phyloP scores from a whole-genome alignment of 1,284 basidiomycete species.

The Cerrena zonata region DNA sequence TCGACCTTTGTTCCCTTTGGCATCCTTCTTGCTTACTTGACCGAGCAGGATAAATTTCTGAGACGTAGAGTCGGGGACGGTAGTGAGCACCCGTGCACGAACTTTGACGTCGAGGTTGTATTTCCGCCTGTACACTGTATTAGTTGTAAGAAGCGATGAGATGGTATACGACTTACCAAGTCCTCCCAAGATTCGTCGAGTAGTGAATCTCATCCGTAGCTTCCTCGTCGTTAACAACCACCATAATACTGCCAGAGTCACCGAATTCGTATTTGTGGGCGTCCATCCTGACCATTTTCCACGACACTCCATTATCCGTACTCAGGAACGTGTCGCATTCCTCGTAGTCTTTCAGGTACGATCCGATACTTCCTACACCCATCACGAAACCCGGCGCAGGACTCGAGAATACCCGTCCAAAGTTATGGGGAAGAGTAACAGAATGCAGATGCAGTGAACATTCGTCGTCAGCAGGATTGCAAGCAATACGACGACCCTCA shows the following conservation, averaged over 20 bases:
- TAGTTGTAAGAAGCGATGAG: not conserved
- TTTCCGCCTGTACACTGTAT: slow-evolving; percentile 48
- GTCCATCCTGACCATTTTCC: slow-evolving; percentile 72
- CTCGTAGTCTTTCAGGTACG: slow-evolving; percentile 68
- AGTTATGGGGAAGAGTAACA: slow-evolving; percentile 86
- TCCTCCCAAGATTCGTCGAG: slow-evolving; percentile 79
- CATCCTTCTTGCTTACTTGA: slow-evolving; percentile 63
- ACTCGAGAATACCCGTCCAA: slow-evolving; percentile 88
- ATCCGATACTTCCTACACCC: slow-evolving; percentile 87
- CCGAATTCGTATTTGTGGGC: slow-evolving; percentile 96
- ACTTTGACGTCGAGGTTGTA: slow-evolving; percentile 70
- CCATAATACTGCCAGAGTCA: slow-evolving; percentile 79
- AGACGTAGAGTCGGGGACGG: slow-evolving; percentile 86
- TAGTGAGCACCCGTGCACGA: slow-evolving; percentile 73
- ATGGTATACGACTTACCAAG: slow-evolving; percentile 55
- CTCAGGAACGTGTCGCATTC: slow-evolving; percentile 93
- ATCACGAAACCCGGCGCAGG: slow-evolving; percentile 91
- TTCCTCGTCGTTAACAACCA: slow-evolving; percentile 85
- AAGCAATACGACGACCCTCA: slow-evolving; percentile 58
- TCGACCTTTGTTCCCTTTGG: slow-evolving; percentile 48
- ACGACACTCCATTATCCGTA: slow-evolving; percentile 82
- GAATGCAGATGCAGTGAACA: slow-evolving; percentile 91
- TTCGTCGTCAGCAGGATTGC: slow-evolving; percentile 52
- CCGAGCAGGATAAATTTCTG: slow-evolving; percentile 88
- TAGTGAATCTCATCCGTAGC: slow-evolving; percentile 71